Base-by-base conservation (phyloP, 2,329 filamentous ascomycete species). In the Pestalotiopsis sp. region DNA sequence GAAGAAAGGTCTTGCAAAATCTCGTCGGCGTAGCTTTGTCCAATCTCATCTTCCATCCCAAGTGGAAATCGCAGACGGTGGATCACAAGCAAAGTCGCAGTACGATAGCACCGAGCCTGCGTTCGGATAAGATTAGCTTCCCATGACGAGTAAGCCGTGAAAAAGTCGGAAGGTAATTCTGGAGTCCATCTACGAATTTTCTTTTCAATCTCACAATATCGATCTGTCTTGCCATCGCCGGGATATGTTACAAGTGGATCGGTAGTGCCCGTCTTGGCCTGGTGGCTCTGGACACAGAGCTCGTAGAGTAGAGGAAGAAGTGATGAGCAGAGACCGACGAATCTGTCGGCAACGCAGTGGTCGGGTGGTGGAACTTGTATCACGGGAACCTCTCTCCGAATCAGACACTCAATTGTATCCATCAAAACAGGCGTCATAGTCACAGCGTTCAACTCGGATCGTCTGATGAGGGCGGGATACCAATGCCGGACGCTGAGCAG, bases 271-370 rank as follows among this genome's bases (percentile, higher is more conserved):
- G 68, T 14, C 71, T 72, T 44, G 14, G 52, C 57, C 24, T 71
- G 69, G 44, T 74, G 69, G 57, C 74, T 75, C 58, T 67, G 71
- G 58, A 72, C 72, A 64, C 75, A 77, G 7, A 78, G 70, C 52
- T 78, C 75, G 64, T 78, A 76, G 1, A 79, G 65, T n/a, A 77
- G 68, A 26, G 76, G 75, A 3, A 79, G 66, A 9, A 78, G 70
- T 2, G 76, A 73, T 2, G 72, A 70, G 48, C 72, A 75, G 7
- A 78, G 59, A 20, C 77, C 77, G 6, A 71, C 72, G 56, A 73
- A 74, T 35, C 75, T 73, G 64, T 79, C 76, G 20, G 78, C 71
- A 39, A 75, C 70, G 48, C 71, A 55, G 57, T 68, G 69, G 22
- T 70, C 68, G 4, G 70, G 64, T n/a, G 40, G 35, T 7, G 68